Evolutionary conservation across 352 stramenopile species (phyloP).

Genomic region (Phytophthora sansomeana): DNA sequence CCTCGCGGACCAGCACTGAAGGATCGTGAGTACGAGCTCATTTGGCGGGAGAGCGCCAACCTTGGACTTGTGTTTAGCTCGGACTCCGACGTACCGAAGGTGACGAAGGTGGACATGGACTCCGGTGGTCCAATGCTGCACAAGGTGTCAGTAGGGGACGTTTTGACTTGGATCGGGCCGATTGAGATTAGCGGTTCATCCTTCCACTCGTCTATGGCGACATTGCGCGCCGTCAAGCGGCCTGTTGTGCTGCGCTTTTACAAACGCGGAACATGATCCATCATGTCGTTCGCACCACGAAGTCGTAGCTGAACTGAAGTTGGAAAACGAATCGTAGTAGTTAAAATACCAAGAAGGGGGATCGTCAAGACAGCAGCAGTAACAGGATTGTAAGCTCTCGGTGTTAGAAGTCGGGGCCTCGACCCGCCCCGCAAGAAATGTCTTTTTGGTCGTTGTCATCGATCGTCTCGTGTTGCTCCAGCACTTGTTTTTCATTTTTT

Average conservation of each 20-base stretch:
- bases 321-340: constrained; percentile 37
- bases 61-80: constrained; percentile 88
- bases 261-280: constrained; percentile 47
- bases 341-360: constrained; percentile 32
- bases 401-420: constrained; percentile 45
- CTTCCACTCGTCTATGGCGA: constrained; percentile 89
- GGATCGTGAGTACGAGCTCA: constrained; percentile 82
- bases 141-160: constrained; percentile 77
- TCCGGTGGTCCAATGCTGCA: constrained; percentile 76
- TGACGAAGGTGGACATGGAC: constrained; percentile 86
- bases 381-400: constrained; percentile 47
- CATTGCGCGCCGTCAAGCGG: constrained; percentile 80
- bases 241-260: constrained; percentile 85
- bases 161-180: constrained; percentile 79
- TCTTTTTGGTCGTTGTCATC: constrained; percentile 45
- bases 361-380: constrained; percentile 29
- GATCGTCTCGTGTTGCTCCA: constrained; percentile 14
- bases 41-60: constrained; percentile 87
- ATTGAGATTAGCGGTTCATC: constrained; percentile 81
- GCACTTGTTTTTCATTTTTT: constrained; percentile 13
- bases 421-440: constrained; percentile 37
- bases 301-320: constrained; percentile 27
- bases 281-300: constrained; percentile 21
- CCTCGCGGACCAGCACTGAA: constrained; percentile 66
- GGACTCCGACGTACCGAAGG: constrained; percentile 75